These are phyloP conservation scores for Mycena galericulata DNA, from an alignment of 768 basidiomycete genomes.

Conservation along the genomic window DNA sequence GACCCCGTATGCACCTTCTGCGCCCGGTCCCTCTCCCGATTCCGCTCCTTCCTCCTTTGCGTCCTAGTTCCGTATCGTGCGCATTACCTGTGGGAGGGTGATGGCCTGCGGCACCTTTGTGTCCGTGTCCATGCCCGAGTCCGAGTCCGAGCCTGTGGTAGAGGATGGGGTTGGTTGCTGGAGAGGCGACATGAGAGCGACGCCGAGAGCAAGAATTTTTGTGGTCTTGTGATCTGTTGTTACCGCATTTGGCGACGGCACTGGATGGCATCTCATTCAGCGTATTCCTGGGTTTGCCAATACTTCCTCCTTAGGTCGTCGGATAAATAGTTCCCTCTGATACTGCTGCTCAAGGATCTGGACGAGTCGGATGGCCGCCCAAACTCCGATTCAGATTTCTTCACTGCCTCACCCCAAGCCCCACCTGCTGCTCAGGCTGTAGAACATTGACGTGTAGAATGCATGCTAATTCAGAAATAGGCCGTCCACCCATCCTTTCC, in stretches of 20 bases:
- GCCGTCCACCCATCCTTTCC: too few relatives aligned
- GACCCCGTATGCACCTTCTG: slow-evolving; percentile 58
- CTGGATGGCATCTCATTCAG: background rate
- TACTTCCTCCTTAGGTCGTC: too few relatives aligned
- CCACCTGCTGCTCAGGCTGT: too few relatives aligned
- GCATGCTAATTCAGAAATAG: too few relatives aligned
- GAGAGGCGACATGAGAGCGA: background rate
- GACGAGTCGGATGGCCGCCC: too few relatives aligned
- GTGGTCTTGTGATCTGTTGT: background rate
- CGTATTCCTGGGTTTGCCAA: too few relatives aligned
- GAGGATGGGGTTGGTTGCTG: background rate
- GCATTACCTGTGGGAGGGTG: slow-evolving; percentile 60
- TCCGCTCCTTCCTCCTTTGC: slow-evolving; percentile 54
- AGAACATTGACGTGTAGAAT: too few relatives aligned
- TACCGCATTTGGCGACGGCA: background rate
- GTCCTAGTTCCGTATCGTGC: slow-evolving; percentile 50
- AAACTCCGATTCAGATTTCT: too few relatives aligned
- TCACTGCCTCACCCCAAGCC: too few relatives aligned
- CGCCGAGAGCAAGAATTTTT: background rate
- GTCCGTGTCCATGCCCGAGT: slow-evolving; percentile 49
- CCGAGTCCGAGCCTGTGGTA: background rate
- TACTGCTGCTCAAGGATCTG: too few relatives aligned
- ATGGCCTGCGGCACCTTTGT: slow-evolving; percentile 65
- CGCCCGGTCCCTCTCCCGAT: slow-evolving; percentile 60
- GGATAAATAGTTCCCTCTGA: too few relatives aligned